These are phyloP conservation scores for Eutrema heterophyllum DNA, from an alignment of 345 rosid genomes.

Conservation along the genomic window DNA sequence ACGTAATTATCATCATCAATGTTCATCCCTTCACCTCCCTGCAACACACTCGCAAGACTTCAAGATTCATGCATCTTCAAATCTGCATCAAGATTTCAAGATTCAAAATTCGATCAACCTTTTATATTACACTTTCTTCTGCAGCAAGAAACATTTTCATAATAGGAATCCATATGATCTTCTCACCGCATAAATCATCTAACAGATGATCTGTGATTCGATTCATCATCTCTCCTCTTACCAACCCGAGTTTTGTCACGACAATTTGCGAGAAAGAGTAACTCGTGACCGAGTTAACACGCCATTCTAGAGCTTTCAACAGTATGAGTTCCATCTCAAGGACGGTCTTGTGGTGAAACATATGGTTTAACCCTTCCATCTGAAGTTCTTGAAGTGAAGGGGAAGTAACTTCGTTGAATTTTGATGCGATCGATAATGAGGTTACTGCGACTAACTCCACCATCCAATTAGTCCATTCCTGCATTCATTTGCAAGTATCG, in stretches of 20 bases:
- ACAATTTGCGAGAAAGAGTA: conserved; percentile 49
- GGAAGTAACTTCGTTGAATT: conserved; percentile 47
- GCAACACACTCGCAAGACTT: neutral
- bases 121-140: neutral
- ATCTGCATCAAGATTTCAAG: conserved; percentile 32
- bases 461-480: conserved; percentile 79
- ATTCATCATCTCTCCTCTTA: neutral
- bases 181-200: conserved; percentile 41
- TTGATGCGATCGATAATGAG: conserved; percentile 64
- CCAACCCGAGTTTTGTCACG: conserved; percentile 9
- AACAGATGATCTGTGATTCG: conserved; percentile 43
- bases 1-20: conserved; percentile 24
- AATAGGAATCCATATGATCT: rapidly evolving
- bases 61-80: conserved; percentile 35
- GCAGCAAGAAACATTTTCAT: neutral
- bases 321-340: conserved; percentile 60
- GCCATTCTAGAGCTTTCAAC: conserved; percentile 55
- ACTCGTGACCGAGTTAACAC: conserved; percentile 44
- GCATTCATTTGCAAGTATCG: neutral
- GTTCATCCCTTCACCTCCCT: neutral
- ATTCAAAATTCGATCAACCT: neutral
- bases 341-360: conserved; percentile 48
- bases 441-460: conserved; percentile 53
- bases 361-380: conserved; percentile 57
- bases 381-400: conserved; percentile 55